Conservation (phyloP, 768 basidiomycete species). For the Mycena maculata region DNA sequence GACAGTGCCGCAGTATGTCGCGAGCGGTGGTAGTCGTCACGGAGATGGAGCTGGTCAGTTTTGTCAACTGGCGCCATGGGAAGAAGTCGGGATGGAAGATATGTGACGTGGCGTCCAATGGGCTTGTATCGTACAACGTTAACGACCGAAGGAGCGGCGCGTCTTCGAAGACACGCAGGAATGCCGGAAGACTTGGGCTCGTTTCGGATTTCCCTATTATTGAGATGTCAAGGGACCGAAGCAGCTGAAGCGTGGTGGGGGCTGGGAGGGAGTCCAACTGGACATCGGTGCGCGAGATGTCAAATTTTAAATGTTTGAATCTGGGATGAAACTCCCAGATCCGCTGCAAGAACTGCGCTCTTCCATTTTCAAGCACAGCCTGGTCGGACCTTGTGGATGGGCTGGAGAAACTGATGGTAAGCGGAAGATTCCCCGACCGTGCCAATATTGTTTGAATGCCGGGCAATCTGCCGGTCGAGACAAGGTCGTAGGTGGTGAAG, state of each 20-base stretch:
- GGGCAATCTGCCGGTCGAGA: too few relatives aligned
- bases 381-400: too few relatives aligned
- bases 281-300: not conserved
- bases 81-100: slow-evolving; percentile 6
- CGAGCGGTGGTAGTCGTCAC: not conserved
- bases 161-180: not conserved
- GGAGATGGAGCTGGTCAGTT: not conserved
- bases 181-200: not conserved
- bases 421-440: too few relatives aligned
- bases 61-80: slow-evolving; percentile 6
- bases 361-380: too few relatives aligned
- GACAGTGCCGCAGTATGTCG: not conserved
- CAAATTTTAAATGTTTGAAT: not conserved
- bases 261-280: not conserved
- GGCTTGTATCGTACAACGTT: not conserved
- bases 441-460: too few relatives aligned
- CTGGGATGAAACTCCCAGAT: too few relatives aligned
- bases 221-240: not conserved
- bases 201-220: not conserved
- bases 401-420: too few relatives aligned
- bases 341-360: too few relatives aligned
- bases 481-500: too few relatives aligned
- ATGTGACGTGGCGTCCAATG: not conserved
- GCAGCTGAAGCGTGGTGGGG: not conserved
- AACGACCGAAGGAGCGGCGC: not conserved